phyloP scores from a whole-genome alignment of 768 basidiomycete genomes.

The Dacryopinax spathularia region DNA sequence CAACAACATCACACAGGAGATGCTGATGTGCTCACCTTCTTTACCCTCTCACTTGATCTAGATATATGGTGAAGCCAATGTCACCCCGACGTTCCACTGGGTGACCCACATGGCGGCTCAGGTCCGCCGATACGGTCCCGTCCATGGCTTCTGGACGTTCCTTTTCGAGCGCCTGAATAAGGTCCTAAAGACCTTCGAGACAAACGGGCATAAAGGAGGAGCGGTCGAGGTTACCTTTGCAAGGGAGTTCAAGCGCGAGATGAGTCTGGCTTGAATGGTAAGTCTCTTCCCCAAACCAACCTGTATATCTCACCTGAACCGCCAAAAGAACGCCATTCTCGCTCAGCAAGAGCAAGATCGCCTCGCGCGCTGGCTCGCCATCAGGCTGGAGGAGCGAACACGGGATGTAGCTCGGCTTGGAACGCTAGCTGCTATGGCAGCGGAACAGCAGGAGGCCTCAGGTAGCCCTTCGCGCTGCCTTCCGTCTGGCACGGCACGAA shows the following conservation, averaged over 20 bases:
- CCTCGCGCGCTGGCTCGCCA: neutral
- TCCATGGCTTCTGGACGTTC: slow-evolving; percentile 29
- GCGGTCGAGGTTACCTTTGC: slow-evolving; percentile 25
- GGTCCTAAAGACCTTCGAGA: slow-evolving; percentile 26
- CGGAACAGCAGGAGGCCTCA: neutral
- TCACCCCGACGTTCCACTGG: slow-evolving; percentile 30
- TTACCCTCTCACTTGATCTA: slow-evolving; percentile 10
- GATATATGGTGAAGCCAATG: slow-evolving; percentile 22
- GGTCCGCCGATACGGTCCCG: slow-evolving; percentile 24
- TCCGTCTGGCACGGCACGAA: neutral
- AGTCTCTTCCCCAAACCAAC: neutral
- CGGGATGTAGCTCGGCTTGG: neutral
- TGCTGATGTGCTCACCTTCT: neutral
- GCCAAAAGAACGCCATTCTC: neutral
- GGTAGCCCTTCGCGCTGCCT: neutral
- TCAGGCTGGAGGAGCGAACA: neutral
- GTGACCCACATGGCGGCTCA: slow-evolving; percentile 20
- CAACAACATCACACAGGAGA: neutral
- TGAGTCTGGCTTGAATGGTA: neutral
- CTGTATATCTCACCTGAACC: neutral
- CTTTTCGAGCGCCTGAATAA: slow-evolving; percentile 26
- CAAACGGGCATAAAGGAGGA: slow-evolving; percentile 22
- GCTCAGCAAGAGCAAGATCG: neutral
- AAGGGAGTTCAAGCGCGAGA: slow-evolving; percentile 14
- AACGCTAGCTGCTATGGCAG: neutral